Conservation (phyloP, 2,329 filamentous ascomycete genomes). For the Colletotrichum sp. region DNA sequence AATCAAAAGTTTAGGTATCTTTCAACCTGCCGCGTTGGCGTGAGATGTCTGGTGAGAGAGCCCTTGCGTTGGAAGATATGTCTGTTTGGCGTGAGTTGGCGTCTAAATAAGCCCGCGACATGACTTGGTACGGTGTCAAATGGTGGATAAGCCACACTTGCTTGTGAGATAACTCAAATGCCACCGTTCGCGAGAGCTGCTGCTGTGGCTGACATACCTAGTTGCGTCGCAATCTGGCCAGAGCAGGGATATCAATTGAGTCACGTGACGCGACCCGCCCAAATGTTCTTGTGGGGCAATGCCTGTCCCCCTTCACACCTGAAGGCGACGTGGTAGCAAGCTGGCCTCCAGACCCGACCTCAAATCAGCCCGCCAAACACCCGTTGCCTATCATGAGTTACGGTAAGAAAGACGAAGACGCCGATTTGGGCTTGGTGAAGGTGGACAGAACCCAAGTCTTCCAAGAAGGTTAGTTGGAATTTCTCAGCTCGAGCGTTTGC, state of each 20-base stretch:
- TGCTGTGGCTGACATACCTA: neutral
- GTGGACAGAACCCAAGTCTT: slow-evolving; percentile 98
- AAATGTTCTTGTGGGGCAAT: neutral
- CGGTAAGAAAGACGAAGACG: slow-evolving; percentile 99
- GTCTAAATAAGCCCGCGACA: neutral
- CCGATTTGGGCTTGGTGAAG: slow-evolving; percentile 90
- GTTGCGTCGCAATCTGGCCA: neutral
- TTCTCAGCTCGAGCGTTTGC: neutral
- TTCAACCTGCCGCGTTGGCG: neutral
- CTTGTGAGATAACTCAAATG: neutral
- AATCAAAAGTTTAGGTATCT: slow-evolving; percentile 12
- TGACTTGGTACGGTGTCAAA: neutral
- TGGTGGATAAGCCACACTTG: neutral
- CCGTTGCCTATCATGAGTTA: slow-evolving; percentile 78
- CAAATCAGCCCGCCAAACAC: slow-evolving; percentile 29
- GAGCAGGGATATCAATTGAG: neutral
- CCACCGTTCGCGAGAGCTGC: neutral
- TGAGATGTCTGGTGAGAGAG: neutral
- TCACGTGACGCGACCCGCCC: neutral
- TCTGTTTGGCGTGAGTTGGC: neutral
- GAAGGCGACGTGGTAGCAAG: neutral
- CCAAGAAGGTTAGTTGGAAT: slow-evolving; percentile 80
- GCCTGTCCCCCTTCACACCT: neutral
- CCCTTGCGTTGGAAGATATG: neutral
- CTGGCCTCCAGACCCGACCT: slow-evolving; percentile 33